Percentiles rank a stretch among this genome's conserved stretches.
Conservation (phyloP, 495 filamentous ascomycete genomes). For the Penicillium odoratum region DNA sequence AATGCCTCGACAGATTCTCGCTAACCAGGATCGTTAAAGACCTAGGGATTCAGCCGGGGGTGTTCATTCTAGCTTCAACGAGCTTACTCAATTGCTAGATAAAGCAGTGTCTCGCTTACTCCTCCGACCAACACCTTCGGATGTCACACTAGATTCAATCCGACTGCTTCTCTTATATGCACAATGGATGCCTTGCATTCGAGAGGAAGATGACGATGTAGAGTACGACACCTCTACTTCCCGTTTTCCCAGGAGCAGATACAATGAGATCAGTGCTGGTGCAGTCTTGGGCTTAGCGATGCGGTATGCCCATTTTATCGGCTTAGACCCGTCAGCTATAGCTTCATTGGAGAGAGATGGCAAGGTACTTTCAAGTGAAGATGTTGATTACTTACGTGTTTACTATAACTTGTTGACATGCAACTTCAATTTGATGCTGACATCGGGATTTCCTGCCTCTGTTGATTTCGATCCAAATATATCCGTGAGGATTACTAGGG, state of each 20-base stretch:
- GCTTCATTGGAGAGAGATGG: slow-evolving; percentile 6
- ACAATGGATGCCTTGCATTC: slow-evolving; percentile 24
- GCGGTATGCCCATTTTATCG: slow-evolving; percentile 21
- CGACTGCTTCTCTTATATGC: slow-evolving; percentile 22
- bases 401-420: slow-evolving; percentile 23
- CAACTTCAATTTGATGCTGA: slow-evolving; percentile 25
- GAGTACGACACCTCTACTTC: not conserved
- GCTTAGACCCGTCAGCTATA: slow-evolving; percentile 12
- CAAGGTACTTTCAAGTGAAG: slow-evolving; percentile 4
- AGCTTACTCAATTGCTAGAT: slow-evolving; percentile 17
- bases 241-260: slow-evolving; percentile 12
- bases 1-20: not conserved
- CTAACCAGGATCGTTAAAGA: not conserved
- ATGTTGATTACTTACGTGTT: slow-evolving; percentile 13
- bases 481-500: slow-evolving; percentile 10
- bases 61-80: slow-evolving; percentile 6
- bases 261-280: slow-evolving; percentile 25
- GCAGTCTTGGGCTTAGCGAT: slow-evolving; percentile 20
- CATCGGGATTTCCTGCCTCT: slow-evolving; percentile 20
- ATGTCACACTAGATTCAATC: slow-evolving; percentile 22
- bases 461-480: slow-evolving; percentile 9
- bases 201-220: slow-evolving; percentile 13
- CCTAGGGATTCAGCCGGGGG: not conserved
- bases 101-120: slow-evolving; percentile 21
- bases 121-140: slow-evolving; percentile 20